Conservation (phyloP, 1,284 basidiomycete genomes). For the Cutaneotrichosporon cavernicola region DNA sequence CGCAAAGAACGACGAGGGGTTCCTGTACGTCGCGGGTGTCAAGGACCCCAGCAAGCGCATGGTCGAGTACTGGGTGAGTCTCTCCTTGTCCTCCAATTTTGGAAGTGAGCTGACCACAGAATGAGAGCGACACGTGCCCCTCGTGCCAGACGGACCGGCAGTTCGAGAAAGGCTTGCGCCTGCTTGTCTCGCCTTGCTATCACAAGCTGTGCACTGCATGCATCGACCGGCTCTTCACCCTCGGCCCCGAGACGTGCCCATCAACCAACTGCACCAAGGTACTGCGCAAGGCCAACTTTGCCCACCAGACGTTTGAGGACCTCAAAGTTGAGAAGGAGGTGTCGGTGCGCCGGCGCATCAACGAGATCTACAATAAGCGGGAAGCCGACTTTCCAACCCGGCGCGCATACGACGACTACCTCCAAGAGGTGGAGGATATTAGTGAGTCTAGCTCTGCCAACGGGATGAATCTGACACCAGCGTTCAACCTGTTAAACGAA, state of each 20-base stretch:
- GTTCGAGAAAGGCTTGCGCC: slow-evolving; percentile 86
- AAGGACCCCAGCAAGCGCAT: slow-evolving; percentile 47
- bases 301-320: slow-evolving; percentile 96
- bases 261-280: slow-evolving; percentile 71
- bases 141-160: slow-evolving; percentile 97
- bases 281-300: slow-evolving; percentile 90
- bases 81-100: background rate
- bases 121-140: slow-evolving; percentile 92
- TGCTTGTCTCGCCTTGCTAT: slow-evolving; percentile 95
- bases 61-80: slow-evolving; percentile 44
- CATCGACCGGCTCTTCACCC: slow-evolving; percentile 92
- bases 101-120: slow-evolving; percentile 55
- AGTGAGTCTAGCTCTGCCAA: slow-evolving; percentile 58
- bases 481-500: slow-evolving; percentile 94
- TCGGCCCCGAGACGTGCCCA: slow-evolving; percentile 95
- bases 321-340: slow-evolving; percentile 96
- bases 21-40: slow-evolving; percentile 49
- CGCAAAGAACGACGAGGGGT: slow-evolving; percentile 36
- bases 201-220: slow-evolving; percentile 99
- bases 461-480: slow-evolving; percentile 40
- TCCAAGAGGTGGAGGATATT: slow-evolving; percentile 94
- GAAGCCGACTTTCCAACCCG: slow-evolving; percentile 83
- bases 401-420: slow-evolving; percentile 88
- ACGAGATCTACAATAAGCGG: slow-evolving; percentile 91
- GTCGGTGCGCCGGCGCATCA: slow-evolving; percentile 77